Conservation (phyloP, 768 basidiomycete genomes). For the Leucocoprinus sp. region DNA sequence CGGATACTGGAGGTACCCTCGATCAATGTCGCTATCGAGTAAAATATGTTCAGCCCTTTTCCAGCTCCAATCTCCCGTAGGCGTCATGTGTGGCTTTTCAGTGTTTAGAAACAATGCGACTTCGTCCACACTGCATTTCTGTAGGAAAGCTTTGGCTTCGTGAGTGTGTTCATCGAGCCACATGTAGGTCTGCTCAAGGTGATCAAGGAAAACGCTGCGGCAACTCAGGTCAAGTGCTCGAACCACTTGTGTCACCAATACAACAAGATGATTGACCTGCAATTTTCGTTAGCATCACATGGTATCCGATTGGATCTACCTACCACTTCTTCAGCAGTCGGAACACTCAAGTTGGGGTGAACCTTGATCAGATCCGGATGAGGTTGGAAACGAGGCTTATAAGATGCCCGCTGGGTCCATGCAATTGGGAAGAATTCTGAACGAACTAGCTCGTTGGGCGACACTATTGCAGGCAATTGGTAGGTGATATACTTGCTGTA, state of each 20-base stretch:
- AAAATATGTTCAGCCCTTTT: constrained; percentile 26
- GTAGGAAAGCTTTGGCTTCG: not conserved
- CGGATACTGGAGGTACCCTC: constrained; percentile 22
- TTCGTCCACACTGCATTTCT: constrained; percentile 11
- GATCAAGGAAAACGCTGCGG: constrained; percentile 9
- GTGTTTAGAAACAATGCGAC: constrained; percentile 38
- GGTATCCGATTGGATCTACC: not conserved
- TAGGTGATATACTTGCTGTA: constrained; percentile 5
- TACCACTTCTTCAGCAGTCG: constrained; percentile 17
- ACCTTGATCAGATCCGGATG: constrained; percentile 10
- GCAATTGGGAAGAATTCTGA: constrained; percentile 15
- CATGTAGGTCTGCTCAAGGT: constrained; percentile 18
- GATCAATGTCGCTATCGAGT: constrained; percentile 24
- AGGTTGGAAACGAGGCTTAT: constrained; percentile 11
- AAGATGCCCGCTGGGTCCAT: constrained; percentile 19
- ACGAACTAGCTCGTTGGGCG: constrained; percentile 15
- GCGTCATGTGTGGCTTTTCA: constrained; percentile 24
- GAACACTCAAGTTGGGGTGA: constrained; percentile 15
- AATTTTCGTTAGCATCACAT: not conserved
- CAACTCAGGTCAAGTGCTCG: constrained; percentile 7
- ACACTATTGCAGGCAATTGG: constrained; percentile 8
- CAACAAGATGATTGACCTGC: constrained; percentile 14
- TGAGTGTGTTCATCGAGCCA: constrained; percentile 16
- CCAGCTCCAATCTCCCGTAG: constrained; percentile 29
- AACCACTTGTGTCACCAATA: constrained; percentile 15